Evolutionary conservation across 148 eudicot species (phyloP), one percentile per base, ranked within the genome.

Genomic region (Pharnaceum exiguum): DNA sequence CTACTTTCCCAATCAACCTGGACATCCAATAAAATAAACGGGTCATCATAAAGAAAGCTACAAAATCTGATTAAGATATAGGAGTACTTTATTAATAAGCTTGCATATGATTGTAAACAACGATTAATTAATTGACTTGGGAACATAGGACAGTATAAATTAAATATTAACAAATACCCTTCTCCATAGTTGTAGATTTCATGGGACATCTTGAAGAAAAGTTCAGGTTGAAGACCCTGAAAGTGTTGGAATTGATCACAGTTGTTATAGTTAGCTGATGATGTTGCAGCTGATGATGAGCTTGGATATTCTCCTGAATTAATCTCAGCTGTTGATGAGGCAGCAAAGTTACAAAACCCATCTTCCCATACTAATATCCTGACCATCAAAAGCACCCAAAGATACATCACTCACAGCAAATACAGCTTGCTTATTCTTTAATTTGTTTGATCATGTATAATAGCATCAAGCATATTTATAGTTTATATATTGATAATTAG

Each of bases 341-440:
- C 90, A 0, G 80, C 84, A 64, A 93, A 93, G 46, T 93, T 88
- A 83, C 98, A 93, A 62, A 85, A 93, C 7, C 98, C 98, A 76
- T 88, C 98, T 79, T 93, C 98, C 98, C 98, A 93, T 10, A 81
- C 98, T 78, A 93, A 70, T 81, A 93, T 93, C 98, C 98, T 93
- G 63, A 42, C 24, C 57, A 68, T 15, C 21, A 51, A 26, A 17
- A 11, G 33, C 17, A 32, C 23, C 15, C n/a, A n/a, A n/a, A n/a
- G n/a, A 39, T 12, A 37, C 5, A 44, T 29, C n/a, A n/a, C n/a
- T n/a, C n/a, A n/a, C n/a, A n/a, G n/a, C n/a, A n/a, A n/a, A n/a
- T n/a, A n/a, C n/a, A n/a, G n/a, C n/a, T n/a, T n/a, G n/a, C n/a
- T n/a, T n/a, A n/a, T n/a, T n/a, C n/a, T n/a, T n/a, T n/a, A n/a